These are phyloP conservation scores for Agaricus blazei DNA, from an alignment of 768 basidiomycete genomes.

Conservation along the genomic window DNA sequence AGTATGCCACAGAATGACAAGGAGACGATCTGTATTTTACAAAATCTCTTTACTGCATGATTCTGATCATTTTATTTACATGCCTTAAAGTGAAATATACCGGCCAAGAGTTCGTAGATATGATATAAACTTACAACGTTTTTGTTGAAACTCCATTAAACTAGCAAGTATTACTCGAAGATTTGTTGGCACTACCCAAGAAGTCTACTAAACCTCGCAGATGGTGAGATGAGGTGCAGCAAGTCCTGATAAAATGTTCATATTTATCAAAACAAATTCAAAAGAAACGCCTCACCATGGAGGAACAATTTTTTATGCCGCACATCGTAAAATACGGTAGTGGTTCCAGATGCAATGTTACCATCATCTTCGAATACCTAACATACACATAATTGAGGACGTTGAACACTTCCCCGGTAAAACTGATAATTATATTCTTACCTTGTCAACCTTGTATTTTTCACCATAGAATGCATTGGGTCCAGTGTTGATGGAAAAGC, in stretches of 20 bases:
- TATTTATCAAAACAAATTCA: neutral
- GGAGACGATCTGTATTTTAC: too few species aligned
- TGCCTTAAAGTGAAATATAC: too few species aligned
- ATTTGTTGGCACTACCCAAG: neutral
- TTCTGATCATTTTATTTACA: neutral
- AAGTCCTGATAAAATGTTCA: constrained; percentile 19
- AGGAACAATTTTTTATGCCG: constrained; percentile 47
- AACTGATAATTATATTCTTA: constrained; percentile 16
- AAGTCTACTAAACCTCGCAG: constrained; percentile 21
- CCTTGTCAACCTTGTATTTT: constrained; percentile 57
- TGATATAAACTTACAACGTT: too few species aligned
- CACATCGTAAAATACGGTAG: constrained; percentile 52
- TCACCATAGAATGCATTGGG: constrained; percentile 49
- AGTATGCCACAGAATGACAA: too few species aligned
- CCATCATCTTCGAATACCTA: constrained; percentile 72
- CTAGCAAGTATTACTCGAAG: neutral
- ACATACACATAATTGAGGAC: constrained; percentile 3
- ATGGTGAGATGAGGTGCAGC: constrained; percentile 23
- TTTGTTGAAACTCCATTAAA: too few species aligned
- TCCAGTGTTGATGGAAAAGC: constrained; percentile 50
- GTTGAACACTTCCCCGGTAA: neutral
- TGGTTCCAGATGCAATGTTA: constrained; percentile 46
- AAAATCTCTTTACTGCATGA: neutral
- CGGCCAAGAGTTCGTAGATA: too few species aligned
- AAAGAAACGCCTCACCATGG: constrained; percentile 39